Conservation (phyloP, 257 asterid species). For the Vinca minor region DNA sequence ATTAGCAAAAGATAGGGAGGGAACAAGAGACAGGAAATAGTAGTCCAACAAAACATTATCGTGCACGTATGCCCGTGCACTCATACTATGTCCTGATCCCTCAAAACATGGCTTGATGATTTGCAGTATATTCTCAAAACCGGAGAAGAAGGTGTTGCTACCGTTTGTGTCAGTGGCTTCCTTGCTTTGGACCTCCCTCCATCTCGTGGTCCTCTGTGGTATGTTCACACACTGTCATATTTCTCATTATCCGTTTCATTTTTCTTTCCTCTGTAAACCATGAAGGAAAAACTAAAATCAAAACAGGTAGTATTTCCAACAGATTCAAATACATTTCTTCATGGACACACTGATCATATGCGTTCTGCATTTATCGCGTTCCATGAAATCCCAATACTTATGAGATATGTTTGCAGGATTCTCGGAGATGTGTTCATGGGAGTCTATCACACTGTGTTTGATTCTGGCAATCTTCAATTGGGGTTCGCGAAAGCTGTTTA, state of each 20-base stretch:
- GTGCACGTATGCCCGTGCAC: no score
- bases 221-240: no score
- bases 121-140: conserved; percentile 77
- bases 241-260: background rate
- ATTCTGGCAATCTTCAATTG: conserved; percentile 64
- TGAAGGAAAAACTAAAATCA: background rate
- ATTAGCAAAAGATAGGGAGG: no score
- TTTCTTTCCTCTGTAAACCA: background rate
- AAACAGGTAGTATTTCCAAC: no score
- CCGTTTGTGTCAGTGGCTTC: conserved; percentile 80
- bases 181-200: conserved; percentile 78
- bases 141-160: conserved; percentile 51
- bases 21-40: no score
- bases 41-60: no score
- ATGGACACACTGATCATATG: no score
- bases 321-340: background rate
- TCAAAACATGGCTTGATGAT: background rate
- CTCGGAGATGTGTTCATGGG: conserved; percentile 98
- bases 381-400: background rate
- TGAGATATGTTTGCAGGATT: conserved; percentile 47
- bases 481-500: conserved; percentile 86
- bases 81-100: no score
- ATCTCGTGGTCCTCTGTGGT: conserved; percentile 96
- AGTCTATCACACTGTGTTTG: conserved; percentile 82
- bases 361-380: background rate